Evolutionary conservation across 352 stramenopile species (phyloP).

Genomic region (Globisporangium solare): DNA sequence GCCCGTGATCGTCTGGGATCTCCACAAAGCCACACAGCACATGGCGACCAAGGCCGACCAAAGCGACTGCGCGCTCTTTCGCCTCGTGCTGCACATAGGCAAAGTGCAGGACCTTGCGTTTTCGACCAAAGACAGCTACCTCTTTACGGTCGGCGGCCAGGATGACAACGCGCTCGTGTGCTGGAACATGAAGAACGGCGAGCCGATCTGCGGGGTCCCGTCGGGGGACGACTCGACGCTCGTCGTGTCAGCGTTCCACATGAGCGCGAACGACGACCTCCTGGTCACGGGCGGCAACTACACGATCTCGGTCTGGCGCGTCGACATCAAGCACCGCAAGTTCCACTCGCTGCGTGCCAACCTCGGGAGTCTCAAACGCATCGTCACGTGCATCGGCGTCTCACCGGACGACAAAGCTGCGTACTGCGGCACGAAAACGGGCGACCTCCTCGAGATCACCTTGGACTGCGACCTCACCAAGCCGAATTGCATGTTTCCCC

Average conservation of each 20-base stretch:
- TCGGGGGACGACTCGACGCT: constrained; percentile 92
- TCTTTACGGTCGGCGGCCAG: constrained; percentile 92
- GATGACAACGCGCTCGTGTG: constrained; percentile 97
- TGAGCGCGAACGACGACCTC: constrained; percentile 82
- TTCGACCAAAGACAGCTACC: constrained; percentile 77
- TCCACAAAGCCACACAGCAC: constrained; percentile 73
- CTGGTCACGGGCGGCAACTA: constrained; percentile 95
- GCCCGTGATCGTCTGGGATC: constrained; percentile 94
- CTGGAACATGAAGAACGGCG: constrained; percentile 89
- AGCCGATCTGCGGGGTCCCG: constrained; percentile 90
- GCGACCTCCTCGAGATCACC: constrained; percentile 94
- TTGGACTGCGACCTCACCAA: constrained; percentile 94
- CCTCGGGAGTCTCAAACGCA: constrained; percentile 91
- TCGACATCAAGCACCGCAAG: constrained; percentile 88
- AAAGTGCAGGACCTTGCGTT: constrained; percentile 93
- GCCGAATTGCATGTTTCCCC: constrained; percentile 69
- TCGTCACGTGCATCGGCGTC: constrained; percentile 92
- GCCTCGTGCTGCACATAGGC: constrained; percentile 94
- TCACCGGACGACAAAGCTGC: constrained; percentile 90
- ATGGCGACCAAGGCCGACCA: constrained; percentile 63
- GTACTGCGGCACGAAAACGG: constrained; percentile 94
- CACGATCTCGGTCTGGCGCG: constrained; percentile 87
- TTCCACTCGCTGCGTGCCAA: constrained; percentile 93
- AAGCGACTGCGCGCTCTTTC: constrained; percentile 79
- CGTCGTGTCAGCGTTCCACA: constrained; percentile 85